Base-by-base conservation (phyloP, 306 rosid species). In the Biancaea sappan region DNA sequence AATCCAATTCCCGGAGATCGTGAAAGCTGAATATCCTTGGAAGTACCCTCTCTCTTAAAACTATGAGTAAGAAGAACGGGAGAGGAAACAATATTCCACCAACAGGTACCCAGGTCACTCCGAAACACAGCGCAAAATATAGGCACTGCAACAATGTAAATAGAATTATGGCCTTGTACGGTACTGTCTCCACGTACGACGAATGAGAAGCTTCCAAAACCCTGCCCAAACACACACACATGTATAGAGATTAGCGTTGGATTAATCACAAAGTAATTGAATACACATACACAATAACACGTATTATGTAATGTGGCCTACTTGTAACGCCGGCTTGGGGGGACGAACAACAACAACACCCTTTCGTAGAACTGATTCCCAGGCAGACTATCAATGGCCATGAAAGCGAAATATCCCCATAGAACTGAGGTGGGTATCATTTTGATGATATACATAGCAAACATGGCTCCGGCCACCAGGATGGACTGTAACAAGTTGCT, bases 291-390 rank as follows among this genome's bases (percentile, higher is more conserved):
- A n/a, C n/a, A 37, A 37, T 19, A 8, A 1, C 8, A 21, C 18
- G 7, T 18, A n/a, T n/a, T n/a, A n/a, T n/a, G 3, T 4, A 46
- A 26, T 9, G 9, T 15, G 68, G 5, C 48, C 37, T 37, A 62
- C 70, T 86, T 88, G 86, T 81, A 84, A 10, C 81, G 85, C 51
- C 90, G 75, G 34, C 84, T 35, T 24, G 90, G 87, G 19, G 82
- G 52, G 66, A 88, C 58, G 76, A 85, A 88, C 77, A 88, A 87
- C 67, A 86, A 76, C 70, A 85, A 69, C 15, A 86, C 38, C 71
- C 92, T 88, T 82, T 88, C 90, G 90, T 90, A 88, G 77, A 88
- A 86, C 69, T 85, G 92, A 78, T 86, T 88, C 38, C 92, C 90
- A 0, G 90, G 88, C 24, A 88, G 92, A 82, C 92, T 88, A 71